A percentile compares a stretch with the other conserved stretches of the same genome.
Evolutionary conservation across 371 early-diverging fungal genomes (phyloP).

Genomic region (Syncephalastrum contaminatum): DNA sequence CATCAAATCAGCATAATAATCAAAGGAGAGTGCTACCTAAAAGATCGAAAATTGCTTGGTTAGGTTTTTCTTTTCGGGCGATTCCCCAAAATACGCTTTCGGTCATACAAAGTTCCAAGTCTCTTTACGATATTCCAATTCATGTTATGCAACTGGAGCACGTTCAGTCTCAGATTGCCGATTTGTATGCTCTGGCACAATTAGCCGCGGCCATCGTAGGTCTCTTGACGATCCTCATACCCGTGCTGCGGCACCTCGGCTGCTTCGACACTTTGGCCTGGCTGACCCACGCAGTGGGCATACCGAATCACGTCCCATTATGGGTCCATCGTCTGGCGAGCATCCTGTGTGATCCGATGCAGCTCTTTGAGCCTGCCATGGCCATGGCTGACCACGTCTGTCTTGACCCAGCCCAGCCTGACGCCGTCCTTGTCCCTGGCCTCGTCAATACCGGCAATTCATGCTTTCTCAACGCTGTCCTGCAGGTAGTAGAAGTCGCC

Average conservation of each 20-base stretch:
- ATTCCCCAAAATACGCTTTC: too few relatives aligned
- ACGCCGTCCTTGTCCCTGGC: constrained; percentile 46
- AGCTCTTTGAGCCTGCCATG: neutral
- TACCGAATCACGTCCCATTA: neutral
- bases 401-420: too few relatives aligned
- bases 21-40: too few relatives aligned
- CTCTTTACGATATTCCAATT: too few relatives aligned
- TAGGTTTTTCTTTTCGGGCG: too few relatives aligned
- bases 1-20: too few relatives aligned
- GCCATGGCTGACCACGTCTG: constrained; percentile 3
- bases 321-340: neutral
- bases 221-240: constrained; percentile 15
- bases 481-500: constrained; percentile 62
- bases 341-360: neutral
- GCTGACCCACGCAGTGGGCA: neutral
- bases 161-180: constrained; percentile 20
- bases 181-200: constrained; percentile 17
- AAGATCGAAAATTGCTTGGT: too few relatives aligned
- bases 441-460: constrained; percentile 91
- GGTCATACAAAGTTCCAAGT: too few relatives aligned
- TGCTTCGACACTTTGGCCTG: neutral
- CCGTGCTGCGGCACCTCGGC: constrained; percentile 6
- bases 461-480: constrained; percentile 90
- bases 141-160: constrained; percentile 15
- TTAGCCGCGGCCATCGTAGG: constrained; percentile 17